Conservation (phyloP, 306 rosid genomes). For the Sesbania bispinosa region DNA sequence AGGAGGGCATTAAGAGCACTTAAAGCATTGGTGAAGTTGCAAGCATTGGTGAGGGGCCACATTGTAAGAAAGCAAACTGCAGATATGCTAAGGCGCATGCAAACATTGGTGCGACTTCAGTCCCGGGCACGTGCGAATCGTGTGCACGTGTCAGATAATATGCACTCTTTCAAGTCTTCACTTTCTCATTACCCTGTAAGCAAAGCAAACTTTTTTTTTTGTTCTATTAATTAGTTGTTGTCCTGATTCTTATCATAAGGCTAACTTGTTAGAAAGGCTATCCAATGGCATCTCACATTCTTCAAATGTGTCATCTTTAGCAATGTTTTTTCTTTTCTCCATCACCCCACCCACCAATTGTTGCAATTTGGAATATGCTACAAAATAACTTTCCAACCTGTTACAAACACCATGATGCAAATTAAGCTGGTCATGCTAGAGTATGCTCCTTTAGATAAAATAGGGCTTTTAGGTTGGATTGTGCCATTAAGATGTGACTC, state of each 20-base stretch:
- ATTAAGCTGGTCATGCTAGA: background rate
- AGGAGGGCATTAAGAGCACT: slow-evolving; percentile 94
- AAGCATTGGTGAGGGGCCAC: slow-evolving; percentile 91
- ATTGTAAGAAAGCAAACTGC: slow-evolving; percentile 86
- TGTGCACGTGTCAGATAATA: slow-evolving; percentile 42
- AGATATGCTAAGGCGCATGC: slow-evolving; percentile 92
- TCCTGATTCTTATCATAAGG: background rate
- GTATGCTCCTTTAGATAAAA: background rate
- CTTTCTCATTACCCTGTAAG: slow-evolving; percentile 56
- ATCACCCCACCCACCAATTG: slow-evolving; percentile 13
- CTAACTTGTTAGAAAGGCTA: background rate
- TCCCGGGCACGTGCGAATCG: slow-evolving; percentile 75
- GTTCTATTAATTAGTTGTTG: background rate
- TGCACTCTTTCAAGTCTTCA: slow-evolving; percentile 54
- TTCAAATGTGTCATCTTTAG: slow-evolving; percentile 2
- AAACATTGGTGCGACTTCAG: slow-evolving; percentile 82
- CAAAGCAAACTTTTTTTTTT: slow-evolving; percentile 4
- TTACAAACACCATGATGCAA: background rate
- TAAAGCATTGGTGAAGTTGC: slow-evolving; percentile 87
- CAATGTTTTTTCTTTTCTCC: slow-evolving; percentile 1
- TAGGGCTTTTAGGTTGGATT: background rate
- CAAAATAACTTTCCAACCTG: slow-evolving; percentile 11
- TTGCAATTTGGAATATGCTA: background rate
- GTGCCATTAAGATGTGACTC: background rate
- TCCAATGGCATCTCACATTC: background rate